Percentiles rank a stretch among this genome's conserved stretches.
These are phyloP conservation scores for Penicillium sp. DNA, from an alignment of 2,329 filamentous ascomycete genomes.

Conservation along the genomic window DNA sequence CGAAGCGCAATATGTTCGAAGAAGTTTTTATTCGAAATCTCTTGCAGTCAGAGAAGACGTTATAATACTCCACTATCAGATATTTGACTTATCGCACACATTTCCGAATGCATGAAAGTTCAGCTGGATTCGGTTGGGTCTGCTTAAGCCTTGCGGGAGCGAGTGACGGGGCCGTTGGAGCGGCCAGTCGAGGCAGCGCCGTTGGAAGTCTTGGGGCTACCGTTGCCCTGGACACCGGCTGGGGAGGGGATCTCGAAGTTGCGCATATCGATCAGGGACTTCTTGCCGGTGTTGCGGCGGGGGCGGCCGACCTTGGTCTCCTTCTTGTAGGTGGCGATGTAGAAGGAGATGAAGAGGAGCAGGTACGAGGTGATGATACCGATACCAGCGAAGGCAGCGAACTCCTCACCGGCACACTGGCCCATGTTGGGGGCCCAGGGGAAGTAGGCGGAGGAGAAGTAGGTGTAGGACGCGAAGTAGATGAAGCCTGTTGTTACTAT, in stretches of 20 bases:
- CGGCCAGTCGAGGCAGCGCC: slow-evolving; percentile 43
- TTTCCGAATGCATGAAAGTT: not conserved
- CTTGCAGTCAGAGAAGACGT: slow-evolving; percentile 5
- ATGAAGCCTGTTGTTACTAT: slow-evolving; percentile 72
- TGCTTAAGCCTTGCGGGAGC: slow-evolving; percentile 53
- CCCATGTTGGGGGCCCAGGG: slow-evolving; percentile 80
- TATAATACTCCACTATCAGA: not conserved
- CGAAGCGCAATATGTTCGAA: slow-evolving; percentile 19
- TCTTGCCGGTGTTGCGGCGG: slow-evolving; percentile 70
- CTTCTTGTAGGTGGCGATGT: slow-evolving; percentile 92
- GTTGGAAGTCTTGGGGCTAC: slow-evolving; percentile 34
- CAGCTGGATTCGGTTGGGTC: not conserved
- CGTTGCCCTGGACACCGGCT: slow-evolving; percentile 31
- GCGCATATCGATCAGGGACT: slow-evolving; percentile 83
- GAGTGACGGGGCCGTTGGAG: slow-evolving; percentile 49
- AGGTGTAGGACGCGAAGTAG: slow-evolving; percentile 99
- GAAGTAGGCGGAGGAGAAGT: slow-evolving; percentile 93
- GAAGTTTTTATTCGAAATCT: slow-evolving; percentile 16
- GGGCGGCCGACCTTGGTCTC: slow-evolving; percentile 52
- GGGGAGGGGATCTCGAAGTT: slow-evolving; percentile 64
- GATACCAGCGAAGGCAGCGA: slow-evolving; percentile 90
- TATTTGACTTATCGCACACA: not conserved
- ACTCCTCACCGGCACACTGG: slow-evolving; percentile 92
- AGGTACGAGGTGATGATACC: slow-evolving; percentile 93
- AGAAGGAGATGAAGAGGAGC: slow-evolving; percentile 98